Evolutionary conservation across 129 eudicot genomes (phyloP).

Genomic region (Mikania micrantha): DNA sequence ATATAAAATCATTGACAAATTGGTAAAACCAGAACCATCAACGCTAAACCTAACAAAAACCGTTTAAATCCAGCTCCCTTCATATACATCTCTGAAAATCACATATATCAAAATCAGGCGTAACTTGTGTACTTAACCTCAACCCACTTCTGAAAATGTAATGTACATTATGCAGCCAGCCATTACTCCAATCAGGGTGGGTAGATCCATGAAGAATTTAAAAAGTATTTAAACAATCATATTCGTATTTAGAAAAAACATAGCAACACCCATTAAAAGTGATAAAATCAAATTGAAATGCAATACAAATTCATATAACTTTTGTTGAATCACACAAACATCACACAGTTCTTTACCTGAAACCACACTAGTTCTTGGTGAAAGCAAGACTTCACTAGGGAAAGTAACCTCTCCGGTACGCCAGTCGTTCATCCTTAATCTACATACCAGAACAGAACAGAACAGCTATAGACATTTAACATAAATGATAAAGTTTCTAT

Average conservation of each 20-base stretch:
- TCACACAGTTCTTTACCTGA: conserved; percentile 21
- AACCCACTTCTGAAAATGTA: not conserved
- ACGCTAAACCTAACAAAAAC: not conserved
- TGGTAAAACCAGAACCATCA: not conserved
- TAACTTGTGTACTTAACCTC: not conserved
- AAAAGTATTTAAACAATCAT: not conserved
- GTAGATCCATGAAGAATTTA: not conserved
- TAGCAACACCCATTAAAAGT: conserved; percentile 12
- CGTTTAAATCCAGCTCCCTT: not conserved
- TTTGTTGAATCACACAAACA: conserved; percentile 30
- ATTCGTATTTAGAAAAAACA: not conserved
- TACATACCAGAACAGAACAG: conserved; percentile 25
- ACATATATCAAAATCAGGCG: not conserved
- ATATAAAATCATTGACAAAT: not conserved
- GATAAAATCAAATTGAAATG: conserved; percentile 14
- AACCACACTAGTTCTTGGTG: conserved; percentile 28
- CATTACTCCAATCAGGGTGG: not conserved
- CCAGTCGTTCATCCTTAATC: conserved; percentile 22
- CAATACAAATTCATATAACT: conserved; percentile 26
- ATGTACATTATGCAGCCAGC: not conserved
- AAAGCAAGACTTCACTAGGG: conserved; percentile 12
- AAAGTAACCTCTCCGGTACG: conserved; percentile 22
- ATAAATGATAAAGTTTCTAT: conserved; percentile 21
- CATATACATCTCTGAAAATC: not conserved
- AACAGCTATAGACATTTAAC: conserved; percentile 28